Evolutionary conservation across 352 stramenopile species (phyloP).

Genomic region (Plasmopara muralis): DNA sequence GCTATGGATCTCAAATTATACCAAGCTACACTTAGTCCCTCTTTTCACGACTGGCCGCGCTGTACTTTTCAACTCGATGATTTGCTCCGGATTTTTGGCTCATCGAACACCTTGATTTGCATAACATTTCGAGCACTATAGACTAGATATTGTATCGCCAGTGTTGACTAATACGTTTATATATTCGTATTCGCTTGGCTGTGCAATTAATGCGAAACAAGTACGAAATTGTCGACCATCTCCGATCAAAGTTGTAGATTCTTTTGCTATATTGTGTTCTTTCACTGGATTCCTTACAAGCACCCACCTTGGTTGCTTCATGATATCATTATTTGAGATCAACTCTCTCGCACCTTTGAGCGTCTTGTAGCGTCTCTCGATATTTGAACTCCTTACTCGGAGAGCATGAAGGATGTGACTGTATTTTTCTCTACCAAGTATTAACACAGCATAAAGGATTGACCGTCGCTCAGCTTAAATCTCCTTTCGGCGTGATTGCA

Average conservation of each 20-base stretch:
- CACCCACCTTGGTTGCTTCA: not conserved
- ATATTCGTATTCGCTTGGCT: not conserved
- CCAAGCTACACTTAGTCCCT: not conserved
- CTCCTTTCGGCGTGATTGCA: not conserved
- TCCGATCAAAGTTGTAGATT: not conserved
- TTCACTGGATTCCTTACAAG: not conserved
- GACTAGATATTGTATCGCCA: not conserved
- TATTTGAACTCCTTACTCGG: not conserved
- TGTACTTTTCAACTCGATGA: not conserved
- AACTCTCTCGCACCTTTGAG: not conserved
- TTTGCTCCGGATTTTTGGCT: not conserved
- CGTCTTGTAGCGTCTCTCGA: not conserved
- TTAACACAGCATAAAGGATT: not conserved
- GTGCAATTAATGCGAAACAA: not conserved
- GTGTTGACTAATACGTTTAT: not conserved
- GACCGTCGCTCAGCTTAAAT: not conserved
- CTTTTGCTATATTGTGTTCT: not conserved
- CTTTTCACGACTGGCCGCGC: not conserved
- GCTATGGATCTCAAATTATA: not conserved
- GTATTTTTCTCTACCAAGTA: conserved; percentile 4
- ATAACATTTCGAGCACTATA: not conserved
- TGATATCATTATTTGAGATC: not conserved
- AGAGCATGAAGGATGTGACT: conserved; percentile 3
- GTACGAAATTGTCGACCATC: not conserved
- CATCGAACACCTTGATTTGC: not conserved